Conservation (phyloP, 2,329 filamentous ascomycete genomes). For the Apiospora malaysiana region DNA sequence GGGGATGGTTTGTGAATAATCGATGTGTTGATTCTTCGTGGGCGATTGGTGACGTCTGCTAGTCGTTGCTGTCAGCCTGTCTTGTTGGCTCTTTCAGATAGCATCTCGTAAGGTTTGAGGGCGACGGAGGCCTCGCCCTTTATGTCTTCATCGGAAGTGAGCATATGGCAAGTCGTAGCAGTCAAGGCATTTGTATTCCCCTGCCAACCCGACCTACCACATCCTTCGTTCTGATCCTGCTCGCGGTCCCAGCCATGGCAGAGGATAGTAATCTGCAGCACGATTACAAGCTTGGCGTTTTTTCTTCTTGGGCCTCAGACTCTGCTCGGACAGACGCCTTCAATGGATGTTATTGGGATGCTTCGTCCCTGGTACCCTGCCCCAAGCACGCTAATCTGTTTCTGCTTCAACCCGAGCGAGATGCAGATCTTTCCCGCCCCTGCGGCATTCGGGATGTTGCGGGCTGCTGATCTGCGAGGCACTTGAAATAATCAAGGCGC, state of each 20-base stretch:
- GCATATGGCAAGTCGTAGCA: background rate
- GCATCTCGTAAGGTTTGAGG: background rate
- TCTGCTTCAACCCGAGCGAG: background rate
- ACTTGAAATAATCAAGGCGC: too few species aligned
- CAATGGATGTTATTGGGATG: background rate
- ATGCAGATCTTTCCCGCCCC: slow-evolving; percentile 6
- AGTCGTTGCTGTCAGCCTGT: too few species aligned
- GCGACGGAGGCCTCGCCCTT: background rate
- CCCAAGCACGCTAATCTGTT: background rate
- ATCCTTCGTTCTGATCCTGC: background rate
- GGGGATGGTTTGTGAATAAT: background rate
- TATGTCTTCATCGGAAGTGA: background rate
- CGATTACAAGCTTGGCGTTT: background rate
- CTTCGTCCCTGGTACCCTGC: background rate
- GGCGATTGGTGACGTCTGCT: too few species aligned
- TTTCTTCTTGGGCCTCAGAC: background rate
- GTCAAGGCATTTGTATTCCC: background rate
- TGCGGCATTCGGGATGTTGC: background rate
- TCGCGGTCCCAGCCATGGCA: background rate
- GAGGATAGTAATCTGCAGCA: background rate
- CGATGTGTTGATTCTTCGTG: background rate
- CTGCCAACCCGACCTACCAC: background rate
- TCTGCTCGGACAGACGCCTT: background rate
- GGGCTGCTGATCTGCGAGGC: background rate
- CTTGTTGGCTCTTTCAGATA: background rate